Conservation (phyloP, 768 basidiomycete genomes). For the Lyophyllum semitale region DNA sequence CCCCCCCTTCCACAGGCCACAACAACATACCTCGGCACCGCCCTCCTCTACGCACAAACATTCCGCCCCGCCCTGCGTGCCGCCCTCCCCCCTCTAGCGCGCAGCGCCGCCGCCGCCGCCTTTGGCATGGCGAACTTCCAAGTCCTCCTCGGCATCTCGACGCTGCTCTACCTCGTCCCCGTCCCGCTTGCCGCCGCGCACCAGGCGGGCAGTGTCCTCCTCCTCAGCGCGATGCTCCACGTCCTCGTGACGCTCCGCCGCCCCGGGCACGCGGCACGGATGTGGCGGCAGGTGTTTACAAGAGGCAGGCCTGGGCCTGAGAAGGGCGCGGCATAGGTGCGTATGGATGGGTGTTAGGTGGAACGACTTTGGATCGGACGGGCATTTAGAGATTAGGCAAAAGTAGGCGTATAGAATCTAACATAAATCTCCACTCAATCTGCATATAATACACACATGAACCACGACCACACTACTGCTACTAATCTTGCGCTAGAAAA, state of each 20-base stretch:
- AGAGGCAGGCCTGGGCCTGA: background rate
- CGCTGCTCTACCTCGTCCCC: conserved; percentile 90
- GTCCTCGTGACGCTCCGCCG: conserved; percentile 69
- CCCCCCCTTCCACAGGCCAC: conserved; percentile 58
- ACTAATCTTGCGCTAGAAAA: too few relatives aligned
- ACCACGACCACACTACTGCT: too few relatives aligned
- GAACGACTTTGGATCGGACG: too few relatives aligned
- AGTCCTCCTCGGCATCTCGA: conserved; percentile 65
- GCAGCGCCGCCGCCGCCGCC: conserved; percentile 52
- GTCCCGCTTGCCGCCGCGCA: conserved; percentile 90
- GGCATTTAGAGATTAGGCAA: background rate
- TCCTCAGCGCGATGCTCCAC: conserved; percentile 83
- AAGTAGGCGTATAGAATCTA: too few relatives aligned
- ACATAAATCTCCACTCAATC: too few relatives aligned
- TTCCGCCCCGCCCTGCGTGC: conserved; percentile 58
- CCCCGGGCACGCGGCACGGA: conserved; percentile 65
- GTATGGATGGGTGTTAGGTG: too few relatives aligned
- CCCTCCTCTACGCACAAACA: conserved; percentile 62
- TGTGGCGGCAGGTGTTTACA: conserved; percentile 48
- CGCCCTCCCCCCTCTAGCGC: conserved; percentile 63
- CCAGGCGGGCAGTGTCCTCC: conserved; percentile 90
- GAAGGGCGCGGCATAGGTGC: background rate
- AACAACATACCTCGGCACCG: conserved; percentile 76
- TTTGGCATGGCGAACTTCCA: conserved; percentile 87
- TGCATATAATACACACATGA: too few relatives aligned